Evolutionary conservation across 257 asterid species (phyloP).

Genomic region (Ocimum tenuiflorum): DNA sequence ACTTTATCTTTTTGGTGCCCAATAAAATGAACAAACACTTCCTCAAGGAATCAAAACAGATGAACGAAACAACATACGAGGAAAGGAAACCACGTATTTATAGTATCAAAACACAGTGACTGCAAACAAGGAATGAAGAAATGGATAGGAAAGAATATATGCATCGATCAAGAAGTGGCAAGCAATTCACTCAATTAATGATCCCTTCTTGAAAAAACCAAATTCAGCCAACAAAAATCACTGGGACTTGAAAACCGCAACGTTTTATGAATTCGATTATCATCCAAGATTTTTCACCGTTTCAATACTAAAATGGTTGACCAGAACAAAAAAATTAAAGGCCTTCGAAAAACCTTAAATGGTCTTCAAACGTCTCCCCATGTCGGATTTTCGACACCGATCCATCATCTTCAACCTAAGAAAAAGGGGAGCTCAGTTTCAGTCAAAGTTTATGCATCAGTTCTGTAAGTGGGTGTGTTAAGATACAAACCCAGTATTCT

Average conservation of each 20-base stretch:
- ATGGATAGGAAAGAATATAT: slow-evolving; percentile 1
- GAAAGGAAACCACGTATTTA: slow-evolving; percentile 2
- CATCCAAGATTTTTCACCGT: slow-evolving; percentile 13
- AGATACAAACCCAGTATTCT: slow-evolving; percentile 69
- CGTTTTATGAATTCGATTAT: not conserved
- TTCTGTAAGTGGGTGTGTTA: not conserved
- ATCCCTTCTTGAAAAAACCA: not conserved
- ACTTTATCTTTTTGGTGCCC: slow-evolving; percentile 6
- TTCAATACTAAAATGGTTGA: not conserved
- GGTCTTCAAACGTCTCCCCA: slow-evolving; percentile 80
- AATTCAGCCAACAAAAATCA: slow-evolving; percentile 7
- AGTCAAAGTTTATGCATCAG: not conserved
- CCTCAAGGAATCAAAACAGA: slow-evolving; percentile 8
- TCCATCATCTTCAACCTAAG: slow-evolving; percentile 82
- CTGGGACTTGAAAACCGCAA: not conserved
- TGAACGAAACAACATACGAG: not conserved
- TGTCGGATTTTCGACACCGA: slow-evolving; percentile 71
- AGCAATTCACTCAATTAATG: not conserved
- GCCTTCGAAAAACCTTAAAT: slow-evolving; percentile 66
- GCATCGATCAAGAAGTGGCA: not conserved
- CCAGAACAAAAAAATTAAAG: slow-evolving; percentile 31
- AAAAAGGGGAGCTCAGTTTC: slow-evolving; percentile 4
- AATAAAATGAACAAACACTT: not conserved
- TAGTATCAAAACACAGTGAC: not conserved
- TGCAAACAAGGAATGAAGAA: not conserved